phyloP scores from a whole-genome alignment of 2,329 filamentous ascomycete species.

The Ceratocystis albifundus region DNA sequence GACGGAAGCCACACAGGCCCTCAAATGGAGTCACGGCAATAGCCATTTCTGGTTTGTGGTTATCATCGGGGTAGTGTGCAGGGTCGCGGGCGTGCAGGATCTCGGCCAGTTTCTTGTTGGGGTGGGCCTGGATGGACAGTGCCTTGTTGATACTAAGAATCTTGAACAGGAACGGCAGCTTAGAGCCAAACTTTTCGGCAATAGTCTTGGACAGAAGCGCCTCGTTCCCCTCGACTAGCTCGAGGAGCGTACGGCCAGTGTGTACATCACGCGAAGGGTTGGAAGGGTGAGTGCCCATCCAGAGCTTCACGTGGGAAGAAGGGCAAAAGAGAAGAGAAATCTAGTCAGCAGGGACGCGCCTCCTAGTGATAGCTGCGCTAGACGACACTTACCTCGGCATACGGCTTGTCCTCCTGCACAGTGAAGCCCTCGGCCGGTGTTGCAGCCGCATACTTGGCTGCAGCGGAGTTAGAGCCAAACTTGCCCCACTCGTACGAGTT shows the following conservation, averaged over 20 bases:
- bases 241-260: conserved; percentile 74
- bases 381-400: conserved; percentile 61
- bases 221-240: conserved; percentile 78
- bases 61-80: conserved; percentile 96
- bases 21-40: conserved; percentile 96
- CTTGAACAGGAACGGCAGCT: conserved; percentile 94
- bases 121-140: conserved; percentile 91
- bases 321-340: neutral
- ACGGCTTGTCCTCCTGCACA: conserved; percentile 78
- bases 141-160: conserved; percentile 93
- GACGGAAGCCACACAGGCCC: conserved; percentile 89
- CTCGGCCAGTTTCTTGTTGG: conserved; percentile 85
- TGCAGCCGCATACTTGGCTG: conserved; percentile 77
- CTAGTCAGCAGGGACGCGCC: too few relatives aligned
- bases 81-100: conserved; percentile 73
- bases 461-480: conserved; percentile 73
- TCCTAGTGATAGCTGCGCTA: neutral
- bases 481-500: conserved; percentile 99
- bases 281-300: conserved; percentile 98
- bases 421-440: conserved; percentile 63
- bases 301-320: conserved; percentile 55
- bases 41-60: conserved; percentile 99
- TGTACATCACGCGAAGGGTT: conserved; percentile 83
- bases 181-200: conserved; percentile 61
- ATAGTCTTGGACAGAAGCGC: conserved; percentile 66